Base-by-base conservation (phyloP, 805 yeast genomes). In the Yarrowia sp. region DNA sequence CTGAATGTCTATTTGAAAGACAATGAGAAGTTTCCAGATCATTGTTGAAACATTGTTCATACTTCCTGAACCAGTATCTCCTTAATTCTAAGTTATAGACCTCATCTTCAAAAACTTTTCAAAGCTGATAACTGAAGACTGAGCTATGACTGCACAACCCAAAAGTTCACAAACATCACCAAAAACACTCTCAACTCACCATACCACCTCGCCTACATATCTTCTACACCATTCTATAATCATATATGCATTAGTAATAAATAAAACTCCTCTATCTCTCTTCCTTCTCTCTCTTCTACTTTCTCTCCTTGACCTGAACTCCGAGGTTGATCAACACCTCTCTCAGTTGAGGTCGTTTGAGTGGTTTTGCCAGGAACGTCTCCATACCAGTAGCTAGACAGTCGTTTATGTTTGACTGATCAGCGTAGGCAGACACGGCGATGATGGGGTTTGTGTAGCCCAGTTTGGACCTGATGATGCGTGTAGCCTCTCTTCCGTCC, bases 361-460 rank as follows among this genome's bases (percentile, higher is more conserved):
- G 87, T 0, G 99, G 99, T 74, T 94, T 94, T 1, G 97, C 85
- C 72, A 94, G 81, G 77, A 95, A 93, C 12, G 94, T 95, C 72
- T 88, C 83, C 98, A 94, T 95, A 3, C 98, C 98, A 22, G 89
- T 87, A 32, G 86, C 89, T 70, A 90, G 75, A 78, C 98, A 94
- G 70, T 87, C 97, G 72, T 87, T 87, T 49, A 90, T 92, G 74
- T 94, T 95, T 61, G 92, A 87, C 71, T 91, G 93, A 77, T 94
- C 97, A 0, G 98, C 97, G 81, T 89, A 93, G 0, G 98, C 98
- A 0, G 98, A 93, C 67, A 95, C 83, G 0, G 98, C 98, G 55
- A 94, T 93, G 70, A 95, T 92, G 0, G 98, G 97, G 10, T 85
- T 84, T 0, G 77, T 76, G 75, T 85, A 91, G 3, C 83, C 80